These are phyloP conservation scores for Diaporthe ilicicola DNA, from an alignment of 2,329 filamentous ascomycete genomes.

Conservation along the genomic window DNA sequence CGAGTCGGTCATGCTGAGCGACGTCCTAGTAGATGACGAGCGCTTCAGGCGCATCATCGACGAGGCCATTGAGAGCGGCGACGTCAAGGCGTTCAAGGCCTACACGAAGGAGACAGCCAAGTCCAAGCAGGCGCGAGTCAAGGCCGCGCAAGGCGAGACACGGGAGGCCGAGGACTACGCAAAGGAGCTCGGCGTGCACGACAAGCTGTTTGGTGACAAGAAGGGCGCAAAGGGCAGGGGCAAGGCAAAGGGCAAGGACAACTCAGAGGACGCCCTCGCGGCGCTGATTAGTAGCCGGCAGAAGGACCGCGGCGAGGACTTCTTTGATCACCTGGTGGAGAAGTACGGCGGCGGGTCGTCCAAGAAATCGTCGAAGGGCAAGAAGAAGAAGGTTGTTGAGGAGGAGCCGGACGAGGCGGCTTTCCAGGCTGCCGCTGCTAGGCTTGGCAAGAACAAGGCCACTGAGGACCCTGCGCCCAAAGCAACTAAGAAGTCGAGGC, in stretches of 20 bases:
- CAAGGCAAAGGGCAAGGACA: constrained; percentile 38
- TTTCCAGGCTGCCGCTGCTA: constrained; percentile 65
- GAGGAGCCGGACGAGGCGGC: constrained; percentile 69
- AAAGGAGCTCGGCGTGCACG: constrained; percentile 77
- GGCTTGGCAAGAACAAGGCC: constrained; percentile 50
- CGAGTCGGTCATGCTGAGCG: constrained; percentile 84
- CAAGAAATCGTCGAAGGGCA: constrained; percentile 55
- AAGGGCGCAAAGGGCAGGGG: constrained; percentile 48
- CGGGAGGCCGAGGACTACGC: constrained; percentile 78
- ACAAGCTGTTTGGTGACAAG: constrained; percentile 68
- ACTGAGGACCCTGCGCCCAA: constrained; percentile 31
- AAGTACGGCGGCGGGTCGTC: constrained; percentile 69
- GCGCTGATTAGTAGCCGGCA: constrained; percentile 80
- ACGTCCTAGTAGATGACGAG: constrained; percentile 84
- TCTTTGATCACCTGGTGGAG: constrained; percentile 78
- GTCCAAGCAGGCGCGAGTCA: constrained; percentile 65
- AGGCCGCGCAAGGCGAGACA: constrained; percentile 71
- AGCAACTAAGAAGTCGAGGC: constrained; percentile 34
- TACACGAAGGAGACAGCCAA: constrained; percentile 80
- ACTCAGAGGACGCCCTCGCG: constrained; percentile 54
- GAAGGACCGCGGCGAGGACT: constrained; percentile 65
- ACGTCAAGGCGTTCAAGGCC: constrained; percentile 71
- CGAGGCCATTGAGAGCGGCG: constrained; percentile 75
- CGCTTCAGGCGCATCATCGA: constrained; percentile 85
- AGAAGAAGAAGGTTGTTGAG: constrained; percentile 63